Percentiles rank a stretch among this genome's conserved stretches.
Conservation (phyloP, 2,329 filamentous ascomycete species). For the Aspergillus nomiae region DNA sequence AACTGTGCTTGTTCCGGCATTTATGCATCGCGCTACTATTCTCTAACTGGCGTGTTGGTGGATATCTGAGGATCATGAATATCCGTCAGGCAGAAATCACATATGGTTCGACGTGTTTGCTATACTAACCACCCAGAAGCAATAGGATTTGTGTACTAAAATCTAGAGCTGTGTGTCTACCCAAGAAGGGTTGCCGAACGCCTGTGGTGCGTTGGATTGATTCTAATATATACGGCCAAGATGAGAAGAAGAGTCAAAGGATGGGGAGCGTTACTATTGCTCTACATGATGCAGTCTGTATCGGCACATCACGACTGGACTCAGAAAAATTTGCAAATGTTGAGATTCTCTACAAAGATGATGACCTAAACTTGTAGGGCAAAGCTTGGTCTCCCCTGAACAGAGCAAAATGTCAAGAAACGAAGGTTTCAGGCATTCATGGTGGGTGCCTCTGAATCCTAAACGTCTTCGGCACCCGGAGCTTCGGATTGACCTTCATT, state of each 20-base stretch:
- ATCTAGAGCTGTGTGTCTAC: not conserved
- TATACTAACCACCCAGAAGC: not conserved
- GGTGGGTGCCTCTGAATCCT: not conserved
- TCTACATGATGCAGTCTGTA: not conserved
- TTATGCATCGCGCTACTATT: not conserved
- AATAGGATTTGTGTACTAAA: not conserved
- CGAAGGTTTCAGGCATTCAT: not conserved
- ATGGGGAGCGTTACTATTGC: not conserved
- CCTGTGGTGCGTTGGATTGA: not conserved
- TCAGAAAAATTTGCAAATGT: not conserved
- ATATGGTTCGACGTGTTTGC: not conserved
- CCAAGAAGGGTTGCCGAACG: not conserved
- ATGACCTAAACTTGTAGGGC: not conserved
- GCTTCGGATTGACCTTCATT: not conserved
- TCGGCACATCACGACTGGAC: not conserved
- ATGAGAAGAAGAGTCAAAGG: not conserved
- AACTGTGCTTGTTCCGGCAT: not conserved
- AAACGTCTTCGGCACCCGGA: not conserved
- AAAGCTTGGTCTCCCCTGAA: not conserved
- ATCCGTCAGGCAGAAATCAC: not conserved
- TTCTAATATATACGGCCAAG: not conserved
- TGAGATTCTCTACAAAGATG: not conserved
- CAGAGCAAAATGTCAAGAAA: not conserved
- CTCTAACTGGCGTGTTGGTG: not conserved
- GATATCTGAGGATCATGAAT: not conserved